Conservation (phyloP, 192 early-diverging fungal genomes). For the Umbelopsis sp. region DNA sequence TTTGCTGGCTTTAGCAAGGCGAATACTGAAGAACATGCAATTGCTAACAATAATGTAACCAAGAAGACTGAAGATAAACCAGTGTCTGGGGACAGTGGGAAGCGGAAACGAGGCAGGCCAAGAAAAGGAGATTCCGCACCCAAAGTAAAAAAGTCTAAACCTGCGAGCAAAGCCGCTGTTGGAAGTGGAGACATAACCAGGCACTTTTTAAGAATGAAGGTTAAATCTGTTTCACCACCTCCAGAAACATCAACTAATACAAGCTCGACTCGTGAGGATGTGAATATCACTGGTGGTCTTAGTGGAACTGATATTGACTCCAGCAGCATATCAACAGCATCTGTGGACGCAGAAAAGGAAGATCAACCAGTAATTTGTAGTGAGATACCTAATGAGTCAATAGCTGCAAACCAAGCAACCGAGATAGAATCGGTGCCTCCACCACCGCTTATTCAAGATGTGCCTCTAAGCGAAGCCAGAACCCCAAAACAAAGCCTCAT, state of each 20-base stretch:
- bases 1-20: neutral
- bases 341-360: neutral
- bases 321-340: neutral
- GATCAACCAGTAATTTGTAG: neutral
- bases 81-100: neutral
- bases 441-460: neutral
- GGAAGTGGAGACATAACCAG: constrained; percentile 2
- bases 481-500: constrained; percentile 63
- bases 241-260: neutral
- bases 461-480: neutral
- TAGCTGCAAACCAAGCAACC: neutral
- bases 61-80: neutral
- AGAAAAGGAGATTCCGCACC: neutral
- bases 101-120: neutral
- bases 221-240: neutral
- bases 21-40: neutral
- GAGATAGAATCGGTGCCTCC: neutral
- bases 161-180: neutral
- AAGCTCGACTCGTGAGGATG: neutral
- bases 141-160: constrained; percentile 7
- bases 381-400: neutral
- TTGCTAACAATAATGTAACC: neutral
- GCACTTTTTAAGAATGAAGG: constrained; percentile 9
- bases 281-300: no score
- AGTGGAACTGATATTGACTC: neutral